Evolutionary conservation across 1,139 yeast species (phyloP).

Genomic region (Protomyces gravidus): DNA sequence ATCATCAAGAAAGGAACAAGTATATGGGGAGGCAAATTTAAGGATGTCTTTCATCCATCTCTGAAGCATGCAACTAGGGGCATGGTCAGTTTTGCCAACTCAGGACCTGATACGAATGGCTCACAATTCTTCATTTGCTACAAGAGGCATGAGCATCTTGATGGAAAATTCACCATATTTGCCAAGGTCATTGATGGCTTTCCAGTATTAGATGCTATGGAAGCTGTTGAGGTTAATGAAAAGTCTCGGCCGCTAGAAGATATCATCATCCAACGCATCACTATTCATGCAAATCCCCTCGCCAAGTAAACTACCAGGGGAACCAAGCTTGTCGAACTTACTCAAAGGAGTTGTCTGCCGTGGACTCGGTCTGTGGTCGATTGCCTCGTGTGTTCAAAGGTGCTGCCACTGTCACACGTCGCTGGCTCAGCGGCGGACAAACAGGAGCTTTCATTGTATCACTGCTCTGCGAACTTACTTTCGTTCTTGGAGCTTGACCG

Average conservation of each 20-base stretch:
- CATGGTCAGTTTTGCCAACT: conserved; percentile 48
- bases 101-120: conserved; percentile 47
- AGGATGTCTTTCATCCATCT: conserved; percentile 48
- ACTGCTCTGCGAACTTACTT: no score
- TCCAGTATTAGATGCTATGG: conserved; percentile 44
- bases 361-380: neutral
- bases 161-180: conserved; percentile 56
- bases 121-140: conserved; percentile 48
- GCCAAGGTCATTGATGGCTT: conserved; percentile 49
- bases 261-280: conserved; percentile 43
- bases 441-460: no score
- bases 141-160: conserved; percentile 46
- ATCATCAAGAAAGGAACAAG: conserved; percentile 53
- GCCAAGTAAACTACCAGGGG: conserved; percentile 33
- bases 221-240: conserved; percentile 43
- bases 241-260: conserved; percentile 46
- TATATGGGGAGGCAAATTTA: conserved; percentile 50
- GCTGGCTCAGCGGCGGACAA: neutral
- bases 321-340: neutral
- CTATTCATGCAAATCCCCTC: conserved; percentile 45
- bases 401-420: neutral
- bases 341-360: neutral
- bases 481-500: no score
- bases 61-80: conserved; percentile 47
- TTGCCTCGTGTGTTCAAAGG: neutral